These are phyloP conservation scores for Phytophthora brassicae DNA, from an alignment of 352 stramenopile genomes.

Conservation along the genomic window DNA sequence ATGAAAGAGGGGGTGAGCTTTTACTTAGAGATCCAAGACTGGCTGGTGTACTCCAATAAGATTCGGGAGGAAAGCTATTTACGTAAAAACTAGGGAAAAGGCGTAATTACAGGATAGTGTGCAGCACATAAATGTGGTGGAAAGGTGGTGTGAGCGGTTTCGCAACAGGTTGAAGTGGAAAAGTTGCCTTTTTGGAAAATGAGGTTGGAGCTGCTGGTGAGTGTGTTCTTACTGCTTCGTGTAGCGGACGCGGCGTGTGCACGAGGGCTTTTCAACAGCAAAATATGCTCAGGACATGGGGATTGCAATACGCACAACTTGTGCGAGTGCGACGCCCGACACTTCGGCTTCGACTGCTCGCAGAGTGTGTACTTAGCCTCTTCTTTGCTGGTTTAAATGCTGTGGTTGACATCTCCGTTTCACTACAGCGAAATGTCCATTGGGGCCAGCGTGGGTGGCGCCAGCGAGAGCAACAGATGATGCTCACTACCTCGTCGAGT, in stretches of 20 bases:
- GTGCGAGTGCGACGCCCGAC: conserved; percentile 55
- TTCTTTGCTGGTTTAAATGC: too few relatives aligned
- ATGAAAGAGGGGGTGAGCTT: conserved; percentile 10
- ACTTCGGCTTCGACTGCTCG: conserved; percentile 65
- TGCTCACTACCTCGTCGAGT: conserved; percentile 71
- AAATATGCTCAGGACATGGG: conserved; percentile 64
- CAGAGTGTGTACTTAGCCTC: too few relatives aligned
- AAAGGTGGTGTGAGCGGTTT: neutral
- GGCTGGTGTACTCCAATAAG: conserved; percentile 6
- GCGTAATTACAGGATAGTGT: conserved; percentile 5
- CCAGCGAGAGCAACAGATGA: conserved; percentile 49
- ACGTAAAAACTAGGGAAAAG: neutral
- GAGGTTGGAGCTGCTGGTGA: neutral
- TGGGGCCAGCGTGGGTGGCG: conserved; percentile 59
- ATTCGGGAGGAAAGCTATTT: conserved; percentile 4
- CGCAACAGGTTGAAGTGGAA: conserved; percentile 5
- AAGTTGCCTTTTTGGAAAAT: conserved; percentile 5
- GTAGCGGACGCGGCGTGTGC: conserved; percentile 34
- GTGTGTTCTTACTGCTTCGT: conserved; percentile 2
- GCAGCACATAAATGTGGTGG: neutral
- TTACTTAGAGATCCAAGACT: neutral
- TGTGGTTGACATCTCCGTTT: too few relatives aligned
- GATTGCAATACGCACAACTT: conserved; percentile 47
- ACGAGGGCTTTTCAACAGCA: conserved; percentile 45
- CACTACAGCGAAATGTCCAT: conserved; percentile 42